phyloP scores from a whole-genome alignment of 1,139 yeast genomes.

The Suhomyces kunorum region DNA sequence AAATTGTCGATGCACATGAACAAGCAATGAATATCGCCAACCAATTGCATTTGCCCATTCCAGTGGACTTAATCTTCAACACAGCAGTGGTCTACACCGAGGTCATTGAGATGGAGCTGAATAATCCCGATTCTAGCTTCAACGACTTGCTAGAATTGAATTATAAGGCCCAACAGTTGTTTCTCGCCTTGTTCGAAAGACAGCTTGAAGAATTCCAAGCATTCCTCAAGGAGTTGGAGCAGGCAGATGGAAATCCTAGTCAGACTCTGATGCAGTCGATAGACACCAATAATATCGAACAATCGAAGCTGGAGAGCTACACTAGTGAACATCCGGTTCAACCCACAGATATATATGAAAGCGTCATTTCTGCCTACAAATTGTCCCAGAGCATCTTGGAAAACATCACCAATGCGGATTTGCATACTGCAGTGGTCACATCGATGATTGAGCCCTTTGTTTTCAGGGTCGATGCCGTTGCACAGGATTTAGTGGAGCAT shows the following conservation, averaged over 20 bases:
- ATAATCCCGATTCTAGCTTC: slow-evolving; percentile 17
- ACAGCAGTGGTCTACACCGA: slow-evolving; percentile 51
- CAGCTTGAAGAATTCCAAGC: slow-evolving; percentile 31
- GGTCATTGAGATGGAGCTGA: slow-evolving; percentile 40
- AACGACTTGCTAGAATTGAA: slow-evolving; percentile 22
- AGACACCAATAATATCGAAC: slow-evolving; percentile 1
- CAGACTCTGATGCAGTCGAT: slow-evolving; percentile 4
- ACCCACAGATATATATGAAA: slow-evolving; percentile 42
- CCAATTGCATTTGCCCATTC: slow-evolving; percentile 17
- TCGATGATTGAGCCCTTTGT: slow-evolving; percentile 22
- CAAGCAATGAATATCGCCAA: slow-evolving; percentile 29
- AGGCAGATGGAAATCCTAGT: not conserved
- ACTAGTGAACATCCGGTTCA: slow-evolving; percentile 35
- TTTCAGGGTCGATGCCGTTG: slow-evolving; percentile 23
- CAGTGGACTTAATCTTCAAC: slow-evolving; percentile 48
- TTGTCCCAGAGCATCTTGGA: slow-evolving; percentile 36
- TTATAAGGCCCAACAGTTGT: slow-evolving; percentile 21
- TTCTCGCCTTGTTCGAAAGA: slow-evolving; percentile 19
- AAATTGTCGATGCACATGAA: slow-evolving; percentile 43
- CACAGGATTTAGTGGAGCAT: slow-evolving; percentile 24
- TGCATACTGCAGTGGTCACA: slow-evolving; percentile 5
- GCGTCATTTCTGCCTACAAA: slow-evolving; percentile 33
- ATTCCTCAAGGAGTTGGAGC: slow-evolving; percentile 31
- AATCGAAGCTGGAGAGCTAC: slow-evolving; percentile 22
- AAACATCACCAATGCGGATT: slow-evolving; percentile 10